These are phyloP conservation scores for Jacaranda mimosifolia DNA, from an alignment of 257 asterid species.

Conservation along the genomic window DNA sequence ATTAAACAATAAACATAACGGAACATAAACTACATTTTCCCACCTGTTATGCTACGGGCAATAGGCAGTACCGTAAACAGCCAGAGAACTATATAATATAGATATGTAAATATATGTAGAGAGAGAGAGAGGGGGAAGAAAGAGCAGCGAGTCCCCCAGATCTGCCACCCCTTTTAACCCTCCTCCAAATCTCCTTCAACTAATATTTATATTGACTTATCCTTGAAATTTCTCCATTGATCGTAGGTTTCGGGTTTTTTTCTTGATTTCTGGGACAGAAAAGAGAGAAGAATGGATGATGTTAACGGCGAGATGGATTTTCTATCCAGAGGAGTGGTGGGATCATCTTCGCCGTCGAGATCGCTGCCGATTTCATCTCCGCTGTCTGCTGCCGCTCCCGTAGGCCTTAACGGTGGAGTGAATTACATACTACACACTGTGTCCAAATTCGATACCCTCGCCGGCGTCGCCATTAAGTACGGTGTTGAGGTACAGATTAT, in stretches of 20 bases:
- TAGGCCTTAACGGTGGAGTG: conserved; percentile 40
- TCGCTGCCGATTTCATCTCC: conserved; percentile 45
- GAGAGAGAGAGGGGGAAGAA: conserved; percentile 23
- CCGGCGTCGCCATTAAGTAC: conserved; percentile 80
- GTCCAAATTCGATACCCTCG: conserved; percentile 73
- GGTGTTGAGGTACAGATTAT: conserved; percentile 74
- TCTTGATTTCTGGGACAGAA: conserved; percentile 36
- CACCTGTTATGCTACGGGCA: too few relatives aligned
- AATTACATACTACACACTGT: conserved; percentile 61
- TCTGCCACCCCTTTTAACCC: conserved; percentile 41
- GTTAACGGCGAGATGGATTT: conserved; percentile 40
- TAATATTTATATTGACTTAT: not conserved
- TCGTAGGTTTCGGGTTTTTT: conserved; percentile 13
- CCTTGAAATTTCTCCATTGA: conserved; percentile 26
- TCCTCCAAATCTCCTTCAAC: conserved; percentile 28
- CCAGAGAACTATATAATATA: not conserved
- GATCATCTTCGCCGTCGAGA: conserved; percentile 50
- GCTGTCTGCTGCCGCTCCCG: conserved; percentile 36
- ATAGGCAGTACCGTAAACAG: not conserved
- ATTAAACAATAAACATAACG: too few relatives aligned
- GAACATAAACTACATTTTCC: too few relatives aligned
- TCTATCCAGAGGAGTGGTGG: conserved; percentile 33
- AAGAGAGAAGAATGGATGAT: conserved; percentile 38
- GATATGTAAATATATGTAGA: not conserved
- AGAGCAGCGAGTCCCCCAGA: conserved; percentile 34